Evolutionary conservation across 495 filamentous ascomycete genomes (phyloP).

Genomic region (Echria macrotheca): DNA sequence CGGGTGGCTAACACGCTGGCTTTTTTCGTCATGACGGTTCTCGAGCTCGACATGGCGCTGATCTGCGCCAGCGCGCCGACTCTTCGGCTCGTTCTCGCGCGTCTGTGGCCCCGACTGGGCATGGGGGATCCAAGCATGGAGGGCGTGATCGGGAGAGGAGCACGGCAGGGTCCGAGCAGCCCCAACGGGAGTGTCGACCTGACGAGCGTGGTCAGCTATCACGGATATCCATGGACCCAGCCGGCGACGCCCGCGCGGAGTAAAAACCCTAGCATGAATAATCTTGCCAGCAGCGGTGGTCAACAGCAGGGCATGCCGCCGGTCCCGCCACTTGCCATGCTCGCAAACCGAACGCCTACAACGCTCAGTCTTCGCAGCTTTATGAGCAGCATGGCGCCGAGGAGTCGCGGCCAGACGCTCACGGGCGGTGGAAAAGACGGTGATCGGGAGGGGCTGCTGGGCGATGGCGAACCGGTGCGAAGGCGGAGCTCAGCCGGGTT

Average conservation of each 20-base stretch:
- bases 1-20: constrained; percentile 17
- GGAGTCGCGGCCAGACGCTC: constrained; percentile 17
- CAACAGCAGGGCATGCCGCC: constrained; percentile 6
- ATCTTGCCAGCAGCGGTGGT: not conserved
- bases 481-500: constrained; percentile 20
- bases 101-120: constrained; percentile 17
- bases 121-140: constrained; percentile 11
- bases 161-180: not conserved
- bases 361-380: constrained; percentile 27
- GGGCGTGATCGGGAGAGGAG: too few relatives aligned
- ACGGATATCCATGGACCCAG: constrained; percentile 21
- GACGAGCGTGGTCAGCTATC: constrained; percentile 23
- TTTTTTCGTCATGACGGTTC: constrained; percentile 30
- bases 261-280: constrained; percentile 16
- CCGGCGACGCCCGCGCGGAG: constrained; percentile 15
- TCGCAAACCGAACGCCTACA: constrained; percentile 21
- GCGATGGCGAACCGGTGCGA: not conserved
- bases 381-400: constrained; percentile 22
- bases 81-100: constrained; percentile 23
- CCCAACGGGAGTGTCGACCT: constrained; percentile 18
- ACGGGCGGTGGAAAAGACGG: constrained; percentile 8
- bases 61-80: constrained; percentile 31
- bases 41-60: constrained; percentile 30
- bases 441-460: constrained; percentile 9
- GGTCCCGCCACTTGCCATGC: constrained; percentile 9